Base-by-base conservation (phyloP, 1,284 basidiomycete genomes). In the Ganoderma meredithae region DNA sequence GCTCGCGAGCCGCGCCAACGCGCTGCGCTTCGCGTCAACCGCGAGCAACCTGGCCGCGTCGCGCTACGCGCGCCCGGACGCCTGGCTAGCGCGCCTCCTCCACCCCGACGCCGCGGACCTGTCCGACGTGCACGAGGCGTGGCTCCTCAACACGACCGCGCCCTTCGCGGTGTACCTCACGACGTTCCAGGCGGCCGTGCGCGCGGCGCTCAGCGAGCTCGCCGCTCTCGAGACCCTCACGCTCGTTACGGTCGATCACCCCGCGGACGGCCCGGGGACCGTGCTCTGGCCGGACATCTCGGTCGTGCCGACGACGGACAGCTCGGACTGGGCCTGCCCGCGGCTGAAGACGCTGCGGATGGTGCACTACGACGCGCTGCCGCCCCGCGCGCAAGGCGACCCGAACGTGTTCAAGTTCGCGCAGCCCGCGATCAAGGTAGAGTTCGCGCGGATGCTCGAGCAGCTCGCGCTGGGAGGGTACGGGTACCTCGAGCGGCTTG, bases 1-100 rank as follows among this genome's bases (percentile, higher is more conserved):
- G 13, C 36, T 55, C 22, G 59, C 64, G 7, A 41, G 36, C 40
- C 56, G 44, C 1, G 49, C 47, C 7, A 52, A 59, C 59, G 64
- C 64, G 58, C 27, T 65, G 17, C 64, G 64, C 25, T 53, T 65
- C 47, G 64, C 64, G 47, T 65, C 64, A 19, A 55, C 59, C 9
- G 43, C 59, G 15, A 22, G 36, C n/a, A 59, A 60, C 39, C 36
- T 65, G 44, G 47, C 17, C 15, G 39, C 60, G 64, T 60, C 64
- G 64, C 64, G 52, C 2, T 61, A 60, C 59, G 33, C 6, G 12
- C 15, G 7, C 31, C 47, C 64, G 1, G 59, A 49, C 36, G 4
- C 27, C 10, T 65, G 64, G 64, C 36, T 61, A 4, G 36, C 60
- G 64, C 58, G 59, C 36, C 52, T 65, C 17, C 49, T 65, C 17